Evolutionary conservation across 2,329 filamentous ascomycete genomes (phyloP), one percentile per base, ranked within the genome.

Genomic region (Elsinoe australis): DNA sequence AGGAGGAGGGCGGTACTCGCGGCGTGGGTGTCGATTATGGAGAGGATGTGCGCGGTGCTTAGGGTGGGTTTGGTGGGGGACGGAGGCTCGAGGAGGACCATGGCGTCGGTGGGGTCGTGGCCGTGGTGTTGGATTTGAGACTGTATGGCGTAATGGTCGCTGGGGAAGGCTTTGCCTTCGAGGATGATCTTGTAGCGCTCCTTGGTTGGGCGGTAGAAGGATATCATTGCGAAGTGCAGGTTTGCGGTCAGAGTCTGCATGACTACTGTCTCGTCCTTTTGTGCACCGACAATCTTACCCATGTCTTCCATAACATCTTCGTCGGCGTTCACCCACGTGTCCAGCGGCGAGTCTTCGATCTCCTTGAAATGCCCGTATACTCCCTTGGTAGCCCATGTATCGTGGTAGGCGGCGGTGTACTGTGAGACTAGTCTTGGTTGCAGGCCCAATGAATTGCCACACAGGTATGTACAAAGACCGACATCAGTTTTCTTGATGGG

Each of bases 81-180:
- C 0, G 85, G 83, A 0, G 70, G 70, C 52, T 83, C 75, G 51
- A 94, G 81, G 58, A 85, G 74, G 45, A 94, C 71, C 74, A 94
- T 85, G 26, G 82, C 78, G 52, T 79, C 73, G 28, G 73, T 67
- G 0, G 85, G 79, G 48, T 84, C 70, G 21, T 83, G 71, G 28
- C 78, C 79, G 61, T 90, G 85, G 67, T 80, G 80, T 7, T 70
- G 67, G 21, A 94, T 78, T 61, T 95, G 88, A 24, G 85, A 89
- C 64, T 89, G 82, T 22, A 92, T 79, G 3, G 85, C 86, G 62
- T 89, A 94, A 64, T 87, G 83, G 60, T 95, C 88, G 63, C 84
- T 89, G 0, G 88, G 89, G 56, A 95, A 95, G 0, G 88, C 87
- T 61, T 88, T 88, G 65, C 85, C 86, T 64, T 95, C 87, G n/a